A percentile compares a stretch with the other conserved stretches of the same genome.
Conservation (phyloP, 805 yeast genomes). For the Starmerella vitae region DNA sequence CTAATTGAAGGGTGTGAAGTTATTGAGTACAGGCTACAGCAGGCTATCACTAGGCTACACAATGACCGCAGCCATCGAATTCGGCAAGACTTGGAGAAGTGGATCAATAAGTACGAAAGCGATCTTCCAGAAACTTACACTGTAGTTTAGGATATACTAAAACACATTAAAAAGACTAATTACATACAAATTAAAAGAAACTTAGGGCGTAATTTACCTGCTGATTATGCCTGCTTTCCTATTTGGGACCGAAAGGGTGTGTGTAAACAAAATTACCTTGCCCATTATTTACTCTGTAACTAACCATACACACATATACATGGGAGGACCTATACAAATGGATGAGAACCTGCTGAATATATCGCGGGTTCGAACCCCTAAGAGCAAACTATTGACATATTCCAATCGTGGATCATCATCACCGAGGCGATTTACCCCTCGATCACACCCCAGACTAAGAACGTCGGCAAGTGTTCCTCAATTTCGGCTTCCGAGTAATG, state of each 20-base stretch:
- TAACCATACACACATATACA: neutral
- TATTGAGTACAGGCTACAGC: constrained; percentile 43
- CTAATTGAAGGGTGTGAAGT: constrained; percentile 69
- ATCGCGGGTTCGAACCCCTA: neutral
- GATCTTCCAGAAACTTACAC: too few relatives aligned
- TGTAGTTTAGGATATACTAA: too few relatives aligned
- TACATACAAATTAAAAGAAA: neutral
- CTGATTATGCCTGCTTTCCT: neutral
- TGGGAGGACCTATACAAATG: neutral
- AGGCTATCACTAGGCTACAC: constrained; percentile 48
- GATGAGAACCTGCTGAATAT: neutral
- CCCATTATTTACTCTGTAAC: too few relatives aligned
- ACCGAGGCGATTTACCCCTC: neutral
- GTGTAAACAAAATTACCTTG: neutral
- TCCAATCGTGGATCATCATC: neutral
- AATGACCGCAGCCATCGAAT: constrained; percentile 42
- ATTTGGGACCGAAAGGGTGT: neutral
- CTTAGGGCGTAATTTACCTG: too few relatives aligned
- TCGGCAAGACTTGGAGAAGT: constrained; percentile 47
- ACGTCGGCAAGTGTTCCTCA: constrained; percentile 9
- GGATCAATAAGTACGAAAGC: constrained; percentile 22
- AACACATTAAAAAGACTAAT: too few relatives aligned
- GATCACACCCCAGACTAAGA: neutral
- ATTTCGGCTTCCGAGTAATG: constrained; percentile 2
- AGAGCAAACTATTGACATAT: neutral